Evolutionary conservation across 257 asterid species (phyloP).

Genomic region (Cruciata laevipes): DNA sequence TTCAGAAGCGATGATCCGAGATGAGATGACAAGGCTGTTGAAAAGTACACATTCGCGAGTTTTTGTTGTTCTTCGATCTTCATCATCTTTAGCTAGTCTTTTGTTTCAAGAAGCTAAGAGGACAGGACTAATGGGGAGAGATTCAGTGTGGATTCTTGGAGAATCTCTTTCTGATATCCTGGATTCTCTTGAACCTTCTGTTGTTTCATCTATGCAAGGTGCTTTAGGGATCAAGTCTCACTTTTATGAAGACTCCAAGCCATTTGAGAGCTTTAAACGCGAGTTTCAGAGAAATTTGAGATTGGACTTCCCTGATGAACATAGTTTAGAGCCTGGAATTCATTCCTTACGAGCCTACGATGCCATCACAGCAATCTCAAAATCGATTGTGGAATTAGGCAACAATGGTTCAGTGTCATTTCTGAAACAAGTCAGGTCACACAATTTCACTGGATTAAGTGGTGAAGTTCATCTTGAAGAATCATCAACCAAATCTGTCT

Average conservation of each 20-base stretch:
- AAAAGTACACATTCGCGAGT: constrained; percentile 32
- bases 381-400: constrained; percentile 13
- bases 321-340: constrained; percentile 25
- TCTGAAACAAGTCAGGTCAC: constrained; percentile 18
- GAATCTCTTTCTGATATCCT: constrained; percentile 29
- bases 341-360: constrained; percentile 39
- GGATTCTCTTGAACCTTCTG: constrained; percentile 27
- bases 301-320: constrained; percentile 27
- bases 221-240: constrained; percentile 33
- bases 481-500: constrained; percentile 11
- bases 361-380: constrained; percentile 23
- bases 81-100: constrained; percentile 21
- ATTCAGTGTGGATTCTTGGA: constrained; percentile 37
- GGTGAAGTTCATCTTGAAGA: constrained; percentile 23
- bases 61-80: constrained; percentile 34
- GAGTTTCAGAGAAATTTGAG: constrained; percentile 20
- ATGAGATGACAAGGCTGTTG: constrained; percentile 22
- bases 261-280: constrained; percentile 20
- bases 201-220: constrained; percentile 28
- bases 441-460: constrained; percentile 34
- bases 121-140: constrained; percentile 32
- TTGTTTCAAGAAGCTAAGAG: constrained; percentile 32
- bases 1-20: constrained; percentile 18
- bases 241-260: constrained; percentile 14
- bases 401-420: constrained; percentile 15